Evolutionary conservation across 768 basidiomycete species (phyloP), one percentile per base, ranked within the genome.

Genomic region (Pseudohyphozyma bogoriensis): DNA sequence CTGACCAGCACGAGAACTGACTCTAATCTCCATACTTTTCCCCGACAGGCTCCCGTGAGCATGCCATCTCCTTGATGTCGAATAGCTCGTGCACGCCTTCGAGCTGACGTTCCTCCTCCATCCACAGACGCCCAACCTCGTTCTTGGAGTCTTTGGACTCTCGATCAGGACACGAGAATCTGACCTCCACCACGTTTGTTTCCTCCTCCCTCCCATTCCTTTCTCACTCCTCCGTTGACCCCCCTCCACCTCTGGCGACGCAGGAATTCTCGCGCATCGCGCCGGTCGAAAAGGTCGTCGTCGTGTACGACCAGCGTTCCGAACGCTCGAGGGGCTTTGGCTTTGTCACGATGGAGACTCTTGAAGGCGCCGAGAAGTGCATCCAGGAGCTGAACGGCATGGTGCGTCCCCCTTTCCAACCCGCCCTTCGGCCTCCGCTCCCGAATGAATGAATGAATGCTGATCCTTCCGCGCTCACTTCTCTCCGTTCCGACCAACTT

Each of bases 301-400:
- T 97, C 67, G 92, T 97, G 16, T 95, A 95, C 70, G 92, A 97
- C 74, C 75, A 86, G 1, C 60, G 77, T 90, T 88, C 89, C 56
- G 91, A 92, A 72, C 85, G 93, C 58, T 96, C 93, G 55, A 87
- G 93, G 63, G 95, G 93, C 15, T 99, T 99, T 67, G 93, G 93
- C 45, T 99, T 99, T 73, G 92, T 99, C 75, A 85, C 84, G 66
- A 96, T 99, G 91, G 80, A 81, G 18, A 80, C 79, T 39, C 81
- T 84, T n/a, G 88, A 90, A 60, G 93, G 95, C 64, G 93, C 93
- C 12, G 78, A 82, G 31, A 78, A 85, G 33, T 92, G 88, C 75
- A 86, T 99, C 69, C 82, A 85, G 62, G 87, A 89, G 70, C 78
- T 97, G 51, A 97, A 96, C 72, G 95, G 95, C 42, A 75, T 92